A percentile compares a stretch with the other conserved stretches of the same genome.
Evolutionary conservation across 257 asterid species (phyloP).

Genomic region (Phtheirospermum japonicum): DNA sequence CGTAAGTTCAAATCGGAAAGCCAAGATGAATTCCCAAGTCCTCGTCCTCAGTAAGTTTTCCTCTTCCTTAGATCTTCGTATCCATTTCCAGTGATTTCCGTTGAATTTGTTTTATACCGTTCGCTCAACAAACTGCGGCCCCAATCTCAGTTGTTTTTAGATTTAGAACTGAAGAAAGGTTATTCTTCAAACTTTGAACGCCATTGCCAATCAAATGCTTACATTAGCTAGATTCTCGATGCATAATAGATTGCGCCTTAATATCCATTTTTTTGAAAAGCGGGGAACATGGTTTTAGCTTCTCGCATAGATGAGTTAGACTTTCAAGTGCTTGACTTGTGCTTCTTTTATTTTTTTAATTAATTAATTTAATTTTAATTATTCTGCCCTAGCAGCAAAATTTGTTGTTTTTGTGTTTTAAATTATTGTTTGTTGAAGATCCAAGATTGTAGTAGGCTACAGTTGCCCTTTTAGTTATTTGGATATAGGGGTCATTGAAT

Average conservation of each 20-base stretch:
- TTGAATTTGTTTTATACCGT: neutral
- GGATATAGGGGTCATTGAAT: too few species aligned
- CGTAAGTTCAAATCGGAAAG: slow-evolving; percentile 23
- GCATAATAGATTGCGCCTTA: neutral
- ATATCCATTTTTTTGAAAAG: neutral
- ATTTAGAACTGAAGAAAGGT: slow-evolving; percentile 5
- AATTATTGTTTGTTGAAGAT: neutral
- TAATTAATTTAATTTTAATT: too few species aligned
- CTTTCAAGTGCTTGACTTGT: slow-evolving; percentile 13
- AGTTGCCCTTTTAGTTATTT: neutral
- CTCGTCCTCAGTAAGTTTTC: slow-evolving; percentile 67
- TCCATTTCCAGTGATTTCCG: neutral
- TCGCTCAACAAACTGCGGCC: neutral
- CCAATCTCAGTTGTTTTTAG: neutral
- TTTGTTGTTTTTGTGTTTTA: neutral
- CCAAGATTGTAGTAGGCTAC: slow-evolving; percentile 1
- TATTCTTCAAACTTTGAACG: neutral
- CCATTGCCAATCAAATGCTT: neutral
- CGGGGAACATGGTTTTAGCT: neutral
- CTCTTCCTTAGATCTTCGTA: neutral
- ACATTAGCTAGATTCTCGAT: slow-evolving; percentile 13
- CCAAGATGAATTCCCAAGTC: slow-evolving; percentile 66
- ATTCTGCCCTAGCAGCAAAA: neutral
- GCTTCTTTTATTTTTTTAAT: neutral
- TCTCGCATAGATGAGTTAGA: neutral